phyloP scores from a whole-genome alignment of 73 alveolate genomes.

The Effrenium voratum region DNA sequence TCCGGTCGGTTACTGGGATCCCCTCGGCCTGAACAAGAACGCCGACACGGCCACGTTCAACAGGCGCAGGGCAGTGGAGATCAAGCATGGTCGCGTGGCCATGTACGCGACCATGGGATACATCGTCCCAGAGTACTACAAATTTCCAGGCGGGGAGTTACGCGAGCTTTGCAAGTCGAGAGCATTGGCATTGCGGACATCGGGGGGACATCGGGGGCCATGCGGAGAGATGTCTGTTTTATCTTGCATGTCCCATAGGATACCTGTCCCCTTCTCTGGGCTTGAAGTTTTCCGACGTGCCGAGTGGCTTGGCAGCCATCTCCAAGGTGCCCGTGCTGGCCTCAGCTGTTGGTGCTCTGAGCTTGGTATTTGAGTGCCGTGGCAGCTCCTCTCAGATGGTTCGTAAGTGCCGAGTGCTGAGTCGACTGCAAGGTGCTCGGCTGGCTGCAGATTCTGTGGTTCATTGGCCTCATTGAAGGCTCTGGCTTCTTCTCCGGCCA shows the following conservation, averaged over 20 bases:
- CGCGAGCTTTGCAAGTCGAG: neutral
- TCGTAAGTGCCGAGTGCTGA: neutral
- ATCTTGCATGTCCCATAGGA: neutral
- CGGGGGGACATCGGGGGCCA: neutral
- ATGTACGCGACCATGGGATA: slow-evolving; percentile 62
- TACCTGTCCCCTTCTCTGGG: slow-evolving; percentile 30
- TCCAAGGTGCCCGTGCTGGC: neutral
- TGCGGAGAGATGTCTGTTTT: neutral
- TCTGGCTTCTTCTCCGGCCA: slow-evolving; percentile 33
- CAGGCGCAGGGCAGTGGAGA: slow-evolving; percentile 25
- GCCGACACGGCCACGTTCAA: slow-evolving; percentile 24
- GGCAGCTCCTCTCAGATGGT: neutral
- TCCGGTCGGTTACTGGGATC: slow-evolving; percentile 39
- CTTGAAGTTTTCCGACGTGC: slow-evolving; percentile 21
- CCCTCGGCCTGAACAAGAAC: slow-evolving; percentile 27
- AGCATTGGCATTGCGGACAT: neutral
- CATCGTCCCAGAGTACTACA: slow-evolving; percentile 57
- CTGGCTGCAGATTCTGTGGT: neutral
- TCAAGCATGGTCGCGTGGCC: slow-evolving; percentile 19
- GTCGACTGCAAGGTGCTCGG: slow-evolving; percentile 1
- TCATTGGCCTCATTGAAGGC: slow-evolving; percentile 9
- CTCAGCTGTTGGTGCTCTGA: too few relatives aligned
- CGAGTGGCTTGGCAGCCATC: slow-evolving; percentile 5
- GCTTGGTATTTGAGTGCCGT: too few relatives aligned
- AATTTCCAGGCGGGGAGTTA: slow-evolving; percentile 42